Conservation (phyloP, 371 early-diverging fungal species). For the Rhizopus stolonifer region DNA sequence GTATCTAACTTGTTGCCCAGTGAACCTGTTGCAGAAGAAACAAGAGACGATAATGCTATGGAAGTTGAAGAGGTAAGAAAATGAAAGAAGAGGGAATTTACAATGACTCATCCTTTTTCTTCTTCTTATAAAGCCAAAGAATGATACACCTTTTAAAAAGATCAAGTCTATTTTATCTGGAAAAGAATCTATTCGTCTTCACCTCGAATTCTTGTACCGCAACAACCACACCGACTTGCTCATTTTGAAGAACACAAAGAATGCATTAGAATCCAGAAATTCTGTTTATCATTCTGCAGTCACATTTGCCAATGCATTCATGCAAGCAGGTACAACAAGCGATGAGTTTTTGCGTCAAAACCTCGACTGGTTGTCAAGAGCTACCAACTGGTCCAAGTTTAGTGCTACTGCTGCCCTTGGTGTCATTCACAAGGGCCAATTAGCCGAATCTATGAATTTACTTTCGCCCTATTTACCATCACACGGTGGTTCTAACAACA, state of each 20-base stretch:
- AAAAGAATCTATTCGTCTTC: constrained; percentile 81
- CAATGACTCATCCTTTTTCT: not conserved
- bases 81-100: not conserved
- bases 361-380: constrained; percentile 95
- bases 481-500: constrained; percentile 75
- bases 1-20: constrained; percentile 65
- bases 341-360: constrained; percentile 98
- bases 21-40: constrained; percentile 43
- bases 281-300: constrained; percentile 94
- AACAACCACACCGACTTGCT: constrained; percentile 94
- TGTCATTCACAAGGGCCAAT: constrained; percentile 98
- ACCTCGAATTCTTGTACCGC: constrained; percentile 91
- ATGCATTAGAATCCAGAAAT: constrained; percentile 85
- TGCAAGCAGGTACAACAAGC: constrained; percentile 98
- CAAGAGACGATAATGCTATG: constrained; percentile 21
- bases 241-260: constrained; percentile 92
- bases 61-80: constrained; percentile 50
- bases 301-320: constrained; percentile 97
- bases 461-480: constrained; percentile 94
- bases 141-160: constrained; percentile 42
- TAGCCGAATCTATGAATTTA: constrained; percentile 80
- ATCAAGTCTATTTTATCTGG: constrained; percentile 84
- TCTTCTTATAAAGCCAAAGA: constrained; percentile 13
- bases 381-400: constrained; percentile 99
- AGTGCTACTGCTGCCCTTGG: constrained; percentile 98